Percentiles rank a stretch among this genome's conserved stretches.
These are phyloP conservation scores for Monosporascus sp. DNA, from an alignment of 2,329 filamentous ascomycete species.

Conservation along the genomic window DNA sequence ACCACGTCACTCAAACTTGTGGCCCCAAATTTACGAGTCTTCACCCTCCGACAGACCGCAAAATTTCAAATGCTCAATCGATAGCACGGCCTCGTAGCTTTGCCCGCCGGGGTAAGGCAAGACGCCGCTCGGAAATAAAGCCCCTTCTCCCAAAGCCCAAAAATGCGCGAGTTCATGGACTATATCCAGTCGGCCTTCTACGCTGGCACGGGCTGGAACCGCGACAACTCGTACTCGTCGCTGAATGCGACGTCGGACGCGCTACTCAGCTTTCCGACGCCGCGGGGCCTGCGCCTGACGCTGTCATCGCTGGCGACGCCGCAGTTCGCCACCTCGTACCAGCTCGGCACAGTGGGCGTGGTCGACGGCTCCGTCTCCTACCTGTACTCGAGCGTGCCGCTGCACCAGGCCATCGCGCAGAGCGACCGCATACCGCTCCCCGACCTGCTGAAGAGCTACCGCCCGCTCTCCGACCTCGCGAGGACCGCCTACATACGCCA, in stretches of 20 bases:
- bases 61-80: slow-evolving; percentile 1
- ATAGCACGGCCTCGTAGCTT: background rate
- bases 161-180: slow-evolving; percentile 96
- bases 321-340: slow-evolving; percentile 92
- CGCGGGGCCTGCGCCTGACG: slow-evolving; percentile 76
- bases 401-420: slow-evolving; percentile 60
- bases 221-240: slow-evolving; percentile 86
- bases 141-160: slow-evolving; percentile 9
- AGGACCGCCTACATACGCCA: background rate
- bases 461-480: slow-evolving; percentile 63
- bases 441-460: slow-evolving; percentile 76
- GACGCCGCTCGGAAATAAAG: background rate
- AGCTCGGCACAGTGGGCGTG: slow-evolving; percentile 80
- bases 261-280: slow-evolving; percentile 83
- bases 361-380: slow-evolving; percentile 98
- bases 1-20: background rate
- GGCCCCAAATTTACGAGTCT: too few species aligned
- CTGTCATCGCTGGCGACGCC: slow-evolving; percentile 88
- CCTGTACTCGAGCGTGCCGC: slow-evolving; percentile 82
- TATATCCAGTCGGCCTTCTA: slow-evolving; percentile 91
- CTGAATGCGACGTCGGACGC: slow-evolving; percentile 81
- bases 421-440: slow-evolving; percentile 74
- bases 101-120: background rate
- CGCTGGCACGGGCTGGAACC: slow-evolving; percentile 79
- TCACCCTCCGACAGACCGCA: too few species aligned